Base-by-base conservation (phyloP, 116 monocot genomes). In the Zostera marina region DNA sequence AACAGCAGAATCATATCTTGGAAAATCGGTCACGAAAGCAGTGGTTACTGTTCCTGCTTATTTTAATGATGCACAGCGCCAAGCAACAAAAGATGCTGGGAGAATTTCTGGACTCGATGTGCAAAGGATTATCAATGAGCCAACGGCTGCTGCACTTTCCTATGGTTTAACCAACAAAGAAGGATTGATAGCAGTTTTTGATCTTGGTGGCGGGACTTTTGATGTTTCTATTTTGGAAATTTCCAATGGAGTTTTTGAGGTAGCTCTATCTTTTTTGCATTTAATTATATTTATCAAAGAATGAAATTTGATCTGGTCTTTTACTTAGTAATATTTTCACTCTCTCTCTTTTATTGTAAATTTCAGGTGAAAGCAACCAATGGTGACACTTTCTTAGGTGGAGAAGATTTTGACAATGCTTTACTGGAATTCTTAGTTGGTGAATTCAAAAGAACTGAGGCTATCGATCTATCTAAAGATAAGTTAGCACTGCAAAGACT, bases 341-440 rank as follows among this genome's bases (percentile, higher is more conserved):
- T 54, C 12, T 54, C 10, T 54, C 26, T 11, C 1, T 25, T 54
- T 4, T 32, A 32, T 32, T 13, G 13, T 47, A 47, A 47, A 13
- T 70, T 61, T 19, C 58, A 76, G 76, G 76, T 76, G 9, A 76
- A 77, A 72, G 77, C 77, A 58, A 77, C 77, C 14, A 77, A 77
- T 67, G 77, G 77, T 60, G 77, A 77, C 52, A 77, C 77, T 44
- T 77, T 77, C 68, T 61, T 77, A 53, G 77, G 77, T 54, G 77
- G 77, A 10, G 77, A 77, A 56, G 77, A 77, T 62, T 77, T 77
- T 77, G 77, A 77, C 54, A 77, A 77, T 68, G 47, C 68, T 19
- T 47, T 77, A 41, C 56, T 77, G 47, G 77, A 77, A 22, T 77
- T 64, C 39, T 59, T 77, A 41, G 77, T 77, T 24, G 54, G 64